phyloP scores from a whole-genome alignment of 495 filamentous ascomycete genomes.

The Aspergillus panamensis region DNA sequence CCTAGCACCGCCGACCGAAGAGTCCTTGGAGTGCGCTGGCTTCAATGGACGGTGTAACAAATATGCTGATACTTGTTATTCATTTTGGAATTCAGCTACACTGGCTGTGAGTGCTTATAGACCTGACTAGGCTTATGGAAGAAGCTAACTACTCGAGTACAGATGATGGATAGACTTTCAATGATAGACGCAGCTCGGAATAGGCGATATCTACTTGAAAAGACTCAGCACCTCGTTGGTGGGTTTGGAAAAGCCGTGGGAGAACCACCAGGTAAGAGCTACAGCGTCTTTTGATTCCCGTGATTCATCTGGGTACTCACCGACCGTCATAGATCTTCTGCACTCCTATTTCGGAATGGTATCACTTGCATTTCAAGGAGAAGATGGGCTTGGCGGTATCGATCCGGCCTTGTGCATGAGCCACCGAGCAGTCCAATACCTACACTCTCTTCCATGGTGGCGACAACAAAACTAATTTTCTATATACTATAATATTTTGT shows the following conservation, averaged over 20 bases:
- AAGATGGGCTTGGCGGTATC: slow-evolving; percentile 56
- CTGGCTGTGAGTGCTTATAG: slow-evolving; percentile 48
- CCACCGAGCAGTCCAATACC: slow-evolving; percentile 36
- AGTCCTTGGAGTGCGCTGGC: slow-evolving; percentile 53
- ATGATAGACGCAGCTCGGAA: slow-evolving; percentile 59
- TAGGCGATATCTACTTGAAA: slow-evolving; percentile 75
- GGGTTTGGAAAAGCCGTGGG: slow-evolving; percentile 85
- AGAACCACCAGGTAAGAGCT: slow-evolving; percentile 60
- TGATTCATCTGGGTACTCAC: not conserved
- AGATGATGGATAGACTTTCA: slow-evolving; percentile 62
- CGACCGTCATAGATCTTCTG: slow-evolving; percentile 61
- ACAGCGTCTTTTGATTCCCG: not conserved
- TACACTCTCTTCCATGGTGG: slow-evolving; percentile 45
- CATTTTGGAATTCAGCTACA: slow-evolving; percentile 80
- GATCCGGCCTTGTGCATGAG: slow-evolving; percentile 70
- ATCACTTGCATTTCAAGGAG: slow-evolving; percentile 63
- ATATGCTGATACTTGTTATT: slow-evolving; percentile 87
- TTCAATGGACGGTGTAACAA: slow-evolving; percentile 92
- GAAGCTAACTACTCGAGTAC: not conserved
- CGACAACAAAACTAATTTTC: slow-evolving; percentile 16
- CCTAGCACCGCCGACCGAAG: slow-evolving; percentile 30
- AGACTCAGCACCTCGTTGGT: slow-evolving; percentile 87
- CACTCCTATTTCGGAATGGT: slow-evolving; percentile 88
- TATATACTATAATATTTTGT: not conserved
- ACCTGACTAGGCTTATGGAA: not conserved